phyloP scores from a whole-genome alignment of 345 rosid species.

The Eucalyptus melliodora region DNA sequence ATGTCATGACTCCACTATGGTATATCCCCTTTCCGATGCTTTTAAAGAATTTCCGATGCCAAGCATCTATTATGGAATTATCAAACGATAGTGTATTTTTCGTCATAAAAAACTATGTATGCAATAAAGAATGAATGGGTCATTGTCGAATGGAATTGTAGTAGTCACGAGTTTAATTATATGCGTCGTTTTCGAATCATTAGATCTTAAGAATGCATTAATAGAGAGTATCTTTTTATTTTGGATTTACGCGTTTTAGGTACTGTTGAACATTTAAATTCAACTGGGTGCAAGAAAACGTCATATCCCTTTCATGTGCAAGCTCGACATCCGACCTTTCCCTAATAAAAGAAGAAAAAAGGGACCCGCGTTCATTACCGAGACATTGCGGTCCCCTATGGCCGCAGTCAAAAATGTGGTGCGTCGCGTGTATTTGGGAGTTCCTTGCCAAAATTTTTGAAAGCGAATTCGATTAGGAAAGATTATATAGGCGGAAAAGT shows the following conservation, averaged over 20 bases:
- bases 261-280: not conserved
- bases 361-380: not conserved
- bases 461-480: not conserved
- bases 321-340: not conserved
- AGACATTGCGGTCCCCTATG: not conserved
- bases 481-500: not conserved
- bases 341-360: not conserved
- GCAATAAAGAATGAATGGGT: not conserved
- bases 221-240: not conserved
- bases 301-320: not conserved
- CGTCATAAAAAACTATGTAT: not conserved
- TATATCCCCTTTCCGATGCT: not conserved
- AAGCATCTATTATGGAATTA: not conserved
- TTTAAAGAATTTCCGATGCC: not conserved
- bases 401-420: not conserved
- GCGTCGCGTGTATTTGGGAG: too few relatives aligned
- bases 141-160: not conserved
- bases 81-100: too few relatives aligned
- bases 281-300: not conserved
- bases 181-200: not conserved
- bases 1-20: not conserved
- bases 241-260: not conserved
- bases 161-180: not conserved
- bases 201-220: fast-evolving
- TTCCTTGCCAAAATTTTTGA: not conserved